Evolutionary conservation across 2,329 filamentous ascomycete genomes (phyloP).

Genomic region (Didymella segeticola): DNA sequence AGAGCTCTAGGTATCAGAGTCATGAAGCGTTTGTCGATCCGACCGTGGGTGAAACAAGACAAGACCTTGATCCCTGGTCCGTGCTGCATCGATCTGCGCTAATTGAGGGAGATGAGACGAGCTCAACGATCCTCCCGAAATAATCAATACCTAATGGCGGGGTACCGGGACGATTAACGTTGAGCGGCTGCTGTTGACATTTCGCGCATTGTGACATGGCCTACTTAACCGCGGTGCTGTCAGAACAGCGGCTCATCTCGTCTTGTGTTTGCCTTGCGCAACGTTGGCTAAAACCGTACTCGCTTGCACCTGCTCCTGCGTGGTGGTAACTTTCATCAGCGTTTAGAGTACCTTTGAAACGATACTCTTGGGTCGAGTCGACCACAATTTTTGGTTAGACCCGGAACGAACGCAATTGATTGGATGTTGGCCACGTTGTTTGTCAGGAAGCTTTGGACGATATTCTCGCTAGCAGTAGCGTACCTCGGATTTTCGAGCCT

Average conservation of each 20-base stretch:
- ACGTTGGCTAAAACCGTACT: neutral
- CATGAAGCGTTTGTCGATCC: constrained; percentile 1
- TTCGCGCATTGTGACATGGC: neutral
- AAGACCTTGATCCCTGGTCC: neutral
- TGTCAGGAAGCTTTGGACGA: constrained; percentile 7
- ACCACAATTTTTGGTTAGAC: neutral
- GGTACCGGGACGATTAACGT: neutral
- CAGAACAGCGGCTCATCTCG: neutral
- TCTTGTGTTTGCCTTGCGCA: neutral
- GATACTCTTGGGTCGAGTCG: neutral
- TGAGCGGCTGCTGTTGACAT: neutral
- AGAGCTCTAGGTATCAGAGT: no score
- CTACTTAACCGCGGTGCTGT: neutral
- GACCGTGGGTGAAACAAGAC: neutral
- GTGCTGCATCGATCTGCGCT: constrained; percentile 8
- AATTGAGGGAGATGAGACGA: neutral
- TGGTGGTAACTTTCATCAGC: constrained; percentile 13
- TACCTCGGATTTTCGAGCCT: neutral
- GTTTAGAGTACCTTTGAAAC: constrained; percentile 13
- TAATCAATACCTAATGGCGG: neutral
- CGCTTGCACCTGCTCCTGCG: constrained; percentile 11
- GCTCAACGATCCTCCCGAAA: constrained; percentile 10
- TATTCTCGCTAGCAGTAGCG: constrained; percentile 7
- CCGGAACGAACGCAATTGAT: neutral
- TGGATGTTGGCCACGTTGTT: constrained; percentile 7